Conservation (phyloP, 148 eudicot genomes). For the Fagopyrum esculentum region DNA sequence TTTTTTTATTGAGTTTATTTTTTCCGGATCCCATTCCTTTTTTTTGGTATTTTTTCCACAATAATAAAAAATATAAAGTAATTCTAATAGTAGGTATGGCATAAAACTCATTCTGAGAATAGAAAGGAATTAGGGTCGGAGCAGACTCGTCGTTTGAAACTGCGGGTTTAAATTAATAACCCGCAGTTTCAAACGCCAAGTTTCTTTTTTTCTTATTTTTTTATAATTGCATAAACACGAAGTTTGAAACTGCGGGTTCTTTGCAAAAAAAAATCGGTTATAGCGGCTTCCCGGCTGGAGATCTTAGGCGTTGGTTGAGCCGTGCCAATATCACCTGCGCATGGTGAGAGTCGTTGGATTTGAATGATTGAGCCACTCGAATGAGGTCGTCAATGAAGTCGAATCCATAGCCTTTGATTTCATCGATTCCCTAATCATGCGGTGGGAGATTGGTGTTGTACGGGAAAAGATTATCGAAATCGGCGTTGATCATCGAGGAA, state of each 20-base stretch:
- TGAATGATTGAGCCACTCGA: conserved; percentile 63
- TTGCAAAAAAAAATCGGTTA: conserved; percentile 77
- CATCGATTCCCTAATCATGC: conserved; percentile 8
- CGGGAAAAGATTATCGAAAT: neutral
- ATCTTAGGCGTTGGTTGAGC: conserved; percentile 64
- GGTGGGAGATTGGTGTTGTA: conserved; percentile 9
- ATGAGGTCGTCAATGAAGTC: conserved; percentile 77
- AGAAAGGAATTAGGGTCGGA: no score
- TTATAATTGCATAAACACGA: no score
- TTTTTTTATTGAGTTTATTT: no score
- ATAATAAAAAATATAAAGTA: no score
- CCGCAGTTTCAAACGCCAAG: no score
- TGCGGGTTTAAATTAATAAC: no score
- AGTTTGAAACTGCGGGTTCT: conserved; percentile 19
- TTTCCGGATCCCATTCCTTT: no score
- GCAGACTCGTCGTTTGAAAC: no score
- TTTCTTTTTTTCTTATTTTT: no score
- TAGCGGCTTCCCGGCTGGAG: conserved; percentile 68
- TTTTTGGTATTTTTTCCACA: no score
- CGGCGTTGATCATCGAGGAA: conserved; percentile 18
- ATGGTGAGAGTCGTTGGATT: conserved; percentile 58
- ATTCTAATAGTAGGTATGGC: no score
- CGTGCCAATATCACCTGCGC: conserved; percentile 59
- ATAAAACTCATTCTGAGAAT: no score
- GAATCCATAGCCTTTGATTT: conserved; percentile 9